These are phyloP conservation scores for Rosa lucieae DNA, from an alignment of 306 rosid species.

Conservation along the genomic window DNA sequence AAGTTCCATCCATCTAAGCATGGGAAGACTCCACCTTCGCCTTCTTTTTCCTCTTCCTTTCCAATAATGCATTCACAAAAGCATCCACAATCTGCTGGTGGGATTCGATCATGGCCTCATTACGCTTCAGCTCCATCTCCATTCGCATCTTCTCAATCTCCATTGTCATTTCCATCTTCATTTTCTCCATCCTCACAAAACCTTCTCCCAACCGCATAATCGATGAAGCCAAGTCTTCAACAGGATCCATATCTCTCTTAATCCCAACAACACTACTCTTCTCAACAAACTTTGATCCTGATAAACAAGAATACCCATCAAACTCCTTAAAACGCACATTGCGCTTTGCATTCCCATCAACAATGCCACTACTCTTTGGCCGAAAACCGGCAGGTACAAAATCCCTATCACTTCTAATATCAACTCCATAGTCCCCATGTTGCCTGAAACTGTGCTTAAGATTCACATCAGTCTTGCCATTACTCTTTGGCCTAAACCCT, in stretches of 20 bases:
- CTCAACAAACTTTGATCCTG: neutral
- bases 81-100: neutral
- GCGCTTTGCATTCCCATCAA: neutral
- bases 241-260: neutral
- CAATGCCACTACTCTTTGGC: neutral
- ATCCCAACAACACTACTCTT: conserved; percentile 3
- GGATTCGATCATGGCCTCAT: neutral
- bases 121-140: neutral
- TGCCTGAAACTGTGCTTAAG: neutral
- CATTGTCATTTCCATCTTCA: conserved; percentile 1
- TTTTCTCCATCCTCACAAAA: conserved; percentile 2
- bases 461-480: neutral
- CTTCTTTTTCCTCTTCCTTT: conserved; percentile 5
- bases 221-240: neutral
- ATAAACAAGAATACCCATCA: neutral
- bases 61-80: neutral
- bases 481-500: neutral
- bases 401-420: neutral
- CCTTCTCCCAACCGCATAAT: neutral
- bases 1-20: neutral
- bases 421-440: neutral
- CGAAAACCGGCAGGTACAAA: neutral
- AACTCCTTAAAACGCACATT: neutral
- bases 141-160: conserved; percentile 8
- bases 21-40: neutral